Conservation (phyloP, 2,329 filamentous ascomycete species). For the Ilyonectria sp. region DNA sequence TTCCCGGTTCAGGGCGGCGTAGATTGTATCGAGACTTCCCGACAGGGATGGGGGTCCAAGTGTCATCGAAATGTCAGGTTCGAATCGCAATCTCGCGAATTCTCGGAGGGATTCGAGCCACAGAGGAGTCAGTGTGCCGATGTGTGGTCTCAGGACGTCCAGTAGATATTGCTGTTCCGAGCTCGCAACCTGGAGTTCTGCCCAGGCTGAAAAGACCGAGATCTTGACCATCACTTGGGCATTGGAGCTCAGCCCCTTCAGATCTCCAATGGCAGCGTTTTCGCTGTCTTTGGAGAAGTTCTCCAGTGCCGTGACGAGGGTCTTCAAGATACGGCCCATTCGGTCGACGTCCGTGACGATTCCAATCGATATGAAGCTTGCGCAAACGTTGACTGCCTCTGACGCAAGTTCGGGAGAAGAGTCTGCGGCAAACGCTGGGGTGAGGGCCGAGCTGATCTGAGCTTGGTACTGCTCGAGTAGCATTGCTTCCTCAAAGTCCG, state of each 20-base stretch:
- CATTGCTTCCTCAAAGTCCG: slow-evolving; percentile 97
- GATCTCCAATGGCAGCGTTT: slow-evolving; percentile 89
- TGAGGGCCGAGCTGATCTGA: slow-evolving; percentile 96
- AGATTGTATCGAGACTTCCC: slow-evolving; percentile 92
- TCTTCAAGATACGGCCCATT: slow-evolving; percentile 98
- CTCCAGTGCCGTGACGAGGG: slow-evolving; percentile 90
- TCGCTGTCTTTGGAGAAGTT: slow-evolving; percentile 89
- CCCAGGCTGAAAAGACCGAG: slow-evolving; percentile 97
- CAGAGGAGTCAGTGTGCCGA: slow-evolving; percentile 89
- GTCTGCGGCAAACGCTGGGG: slow-evolving; percentile 94
- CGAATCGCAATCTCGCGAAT: slow-evolving; percentile 92
- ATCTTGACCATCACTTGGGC: slow-evolving; percentile 99
- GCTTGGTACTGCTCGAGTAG: slow-evolving; percentile 98
- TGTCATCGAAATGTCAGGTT: slow-evolving; percentile 96
- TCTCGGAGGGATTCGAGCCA: slow-evolving; percentile 96
- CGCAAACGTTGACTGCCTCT: slow-evolving; percentile 96
- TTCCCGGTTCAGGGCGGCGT: slow-evolving; percentile 93
- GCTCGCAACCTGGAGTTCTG: slow-evolving; percentile 95
- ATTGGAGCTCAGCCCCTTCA: slow-evolving; percentile 94
- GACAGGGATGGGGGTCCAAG: slow-evolving; percentile 85
- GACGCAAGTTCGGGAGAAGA: slow-evolving; percentile 96
- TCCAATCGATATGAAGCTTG: slow-evolving; percentile 96
- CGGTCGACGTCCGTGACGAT: slow-evolving; percentile 97
- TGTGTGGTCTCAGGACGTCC: slow-evolving; percentile 90
- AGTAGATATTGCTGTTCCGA: slow-evolving; percentile 91